Evolutionary conservation across 495 filamentous ascomycete species (phyloP), one percentile per base, ranked within the genome.

Genomic region (Aspergillus incahuasiensis): DNA sequence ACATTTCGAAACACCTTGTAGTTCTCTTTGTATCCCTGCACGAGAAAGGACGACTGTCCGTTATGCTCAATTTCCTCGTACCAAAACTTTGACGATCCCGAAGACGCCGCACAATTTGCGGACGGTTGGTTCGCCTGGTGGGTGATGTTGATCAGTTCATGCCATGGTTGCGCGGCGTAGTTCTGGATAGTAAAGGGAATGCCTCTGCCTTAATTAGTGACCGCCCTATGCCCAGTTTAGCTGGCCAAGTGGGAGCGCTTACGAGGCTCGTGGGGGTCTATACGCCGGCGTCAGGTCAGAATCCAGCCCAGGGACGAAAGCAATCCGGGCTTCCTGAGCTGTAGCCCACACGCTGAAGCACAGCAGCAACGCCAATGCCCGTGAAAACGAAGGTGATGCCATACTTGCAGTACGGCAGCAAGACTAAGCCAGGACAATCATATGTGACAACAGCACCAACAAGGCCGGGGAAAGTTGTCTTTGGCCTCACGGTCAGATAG

Each of bases 1-100:
- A 72, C 71, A 48, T 74, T 69, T 13, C 70, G 70, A 25, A 70
- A 67, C 7, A 73, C 68, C n/a, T 59, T 65, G 56, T 68, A 73
- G n/a, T 60, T 57, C 9, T 58, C 42, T 28, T 64, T 68, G 28
- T 63, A 60, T 0, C 48, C 43, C 0, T 53, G 48, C 5, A 55
- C 24, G 40, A 73, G 42, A 48, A 64, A 73, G 3, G 70, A 68
- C 0, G 68, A 68, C 40, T 67, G 30, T 9, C 68, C 70, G 52
- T 72, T 65, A 38, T 73, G 70, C 13, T 56, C 59, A 34, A 73
- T 70, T n/a, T 63, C 51, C 38, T 68, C 68, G 48, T 70, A 72
- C 70, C 68, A 73, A 46, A 61, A 70, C 1, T 62, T 52, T 0
- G 60, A 48, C 22, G 59, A 48, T 15, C 46, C 34, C n/a, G 55